These are phyloP conservation scores for Plasmodium knowlesi DNA, from an alignment of 169 alveolate species.

Conservation along the genomic window DNA sequence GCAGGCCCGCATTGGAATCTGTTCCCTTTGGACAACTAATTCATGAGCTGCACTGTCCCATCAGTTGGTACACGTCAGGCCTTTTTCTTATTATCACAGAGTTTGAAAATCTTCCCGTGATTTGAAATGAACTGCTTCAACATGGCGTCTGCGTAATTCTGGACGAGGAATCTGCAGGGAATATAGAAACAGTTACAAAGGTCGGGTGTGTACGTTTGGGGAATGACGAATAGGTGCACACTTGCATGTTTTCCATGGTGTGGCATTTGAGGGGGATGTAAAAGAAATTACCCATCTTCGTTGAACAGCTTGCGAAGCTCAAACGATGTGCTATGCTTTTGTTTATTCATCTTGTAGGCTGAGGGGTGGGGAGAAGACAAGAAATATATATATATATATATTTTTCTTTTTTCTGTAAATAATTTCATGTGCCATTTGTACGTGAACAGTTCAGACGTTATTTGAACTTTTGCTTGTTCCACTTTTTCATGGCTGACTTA, in stretches of 20 bases:
- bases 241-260: not conserved
- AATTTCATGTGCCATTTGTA: not conserved
- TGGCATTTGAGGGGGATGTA: not conserved
- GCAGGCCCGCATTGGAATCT: not conserved
- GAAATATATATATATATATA: no score
- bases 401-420: not conserved
- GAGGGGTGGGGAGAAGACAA: not conserved
- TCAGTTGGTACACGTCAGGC: not conserved
- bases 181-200: not conserved
- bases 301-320: slow-evolving; percentile 34
- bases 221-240: not conserved
- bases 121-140: slow-evolving; percentile 23
- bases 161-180: slow-evolving; percentile 7
- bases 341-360: slow-evolving; percentile 27
- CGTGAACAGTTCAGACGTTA: not conserved
- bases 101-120: slow-evolving; percentile 30
- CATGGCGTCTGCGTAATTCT: slow-evolving; percentile 2
- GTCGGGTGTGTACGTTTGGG: not conserved
- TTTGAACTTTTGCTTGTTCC: not conserved
- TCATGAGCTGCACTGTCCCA: not conserved
- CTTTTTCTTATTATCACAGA: slow-evolving; percentile 2
- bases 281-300: slow-evolving; percentile 28
- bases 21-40: not conserved
- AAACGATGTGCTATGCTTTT: slow-evolving; percentile 12
- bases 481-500: slow-evolving; percentile 28